phyloP scores from a whole-genome alignment of 441 rosid genomes.

The Adansonia grandidieri region DNA sequence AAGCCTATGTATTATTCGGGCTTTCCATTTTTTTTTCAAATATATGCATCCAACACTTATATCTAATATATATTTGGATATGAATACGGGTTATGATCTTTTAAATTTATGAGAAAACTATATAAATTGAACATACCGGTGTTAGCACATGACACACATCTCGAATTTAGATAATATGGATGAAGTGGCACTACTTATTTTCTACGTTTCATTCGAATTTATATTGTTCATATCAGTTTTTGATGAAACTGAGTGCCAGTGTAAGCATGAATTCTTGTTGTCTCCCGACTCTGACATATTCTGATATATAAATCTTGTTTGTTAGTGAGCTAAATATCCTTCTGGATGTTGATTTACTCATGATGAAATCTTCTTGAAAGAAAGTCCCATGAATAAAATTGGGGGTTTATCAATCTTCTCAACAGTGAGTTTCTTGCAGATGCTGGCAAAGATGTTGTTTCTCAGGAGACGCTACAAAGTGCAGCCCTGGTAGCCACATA shows the following conservation, averaged over 20 bases:
- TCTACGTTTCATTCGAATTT: not conserved
- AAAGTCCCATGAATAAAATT: not conserved
- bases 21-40: too few species aligned
- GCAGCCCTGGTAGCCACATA: conserved; percentile 20
- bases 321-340: not conserved
- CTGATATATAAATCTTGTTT: not conserved
- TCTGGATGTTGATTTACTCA: not conserved
- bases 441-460: conserved; percentile 82
- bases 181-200: not conserved
- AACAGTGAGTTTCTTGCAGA: conserved; percentile 43
- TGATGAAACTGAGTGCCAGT: not conserved
- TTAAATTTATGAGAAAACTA: too few species aligned
- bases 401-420: conserved; percentile 7
- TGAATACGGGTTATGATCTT: too few species aligned
- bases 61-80: too few species aligned
- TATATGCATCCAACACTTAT: too few species aligned
- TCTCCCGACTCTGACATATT: not conserved
- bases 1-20: not conserved
- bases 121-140: too few species aligned
- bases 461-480: conserved; percentile 81
- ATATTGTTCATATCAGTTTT: not conserved
- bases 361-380: not conserved
- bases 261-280: not conserved
- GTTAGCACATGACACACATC: too few species aligned
- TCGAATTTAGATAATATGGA: too few species aligned